A percentile compares a stretch with the other conserved stretches of the same genome.
phyloP scores from a whole-genome alignment of 2,329 filamentous ascomycete genomes.

The Apiospora rasikravindrae region DNA sequence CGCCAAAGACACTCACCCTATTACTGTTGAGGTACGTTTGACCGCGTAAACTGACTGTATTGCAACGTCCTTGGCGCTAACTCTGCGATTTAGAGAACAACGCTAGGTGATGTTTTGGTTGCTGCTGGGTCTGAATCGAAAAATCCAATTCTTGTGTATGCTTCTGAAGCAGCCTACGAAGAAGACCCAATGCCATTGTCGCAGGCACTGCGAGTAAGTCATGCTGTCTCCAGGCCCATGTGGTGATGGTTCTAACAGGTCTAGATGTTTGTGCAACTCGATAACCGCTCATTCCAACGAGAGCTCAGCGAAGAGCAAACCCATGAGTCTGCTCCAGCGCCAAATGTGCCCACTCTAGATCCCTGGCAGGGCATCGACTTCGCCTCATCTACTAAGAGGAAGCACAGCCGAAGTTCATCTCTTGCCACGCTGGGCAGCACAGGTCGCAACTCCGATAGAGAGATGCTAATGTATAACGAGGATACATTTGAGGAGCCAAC shows the following conservation, averaged over 20 bases:
- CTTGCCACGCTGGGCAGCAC: conserved; percentile 37
- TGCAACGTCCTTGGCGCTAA: not conserved
- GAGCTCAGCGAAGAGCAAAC: conserved; percentile 50
- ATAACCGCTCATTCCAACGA: conserved; percentile 57
- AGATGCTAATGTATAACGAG: conserved; percentile 32
- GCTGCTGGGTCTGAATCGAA: conserved; percentile 55
- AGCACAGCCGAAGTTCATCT: conserved; percentile 37
- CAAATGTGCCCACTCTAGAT: conserved; percentile 20
- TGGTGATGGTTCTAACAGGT: conserved; percentile 30
- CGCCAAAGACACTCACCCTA: conserved; percentile 45
- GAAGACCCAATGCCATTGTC: conserved; percentile 44
- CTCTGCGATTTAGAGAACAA: conserved; percentile 48
- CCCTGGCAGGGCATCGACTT: conserved; percentile 27
- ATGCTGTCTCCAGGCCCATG: not conserved
- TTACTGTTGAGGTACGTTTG: conserved; percentile 53
- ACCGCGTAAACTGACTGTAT: not conserved
- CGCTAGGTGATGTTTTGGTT: conserved; percentile 49
- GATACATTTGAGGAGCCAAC: conserved; percentile 18
- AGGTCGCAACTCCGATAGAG: conserved; percentile 32
- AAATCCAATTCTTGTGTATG: conserved; percentile 57
- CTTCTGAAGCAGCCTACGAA: conserved; percentile 54
- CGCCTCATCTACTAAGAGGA: conserved; percentile 29
- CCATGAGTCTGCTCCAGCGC: conserved; percentile 26
- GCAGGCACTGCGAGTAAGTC: conserved; percentile 42
- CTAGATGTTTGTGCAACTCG: conserved; percentile 54